Evolutionary conservation across 2,329 filamentous ascomycete genomes (phyloP).

Genomic region (Diaporthe citrichinensis): DNA sequence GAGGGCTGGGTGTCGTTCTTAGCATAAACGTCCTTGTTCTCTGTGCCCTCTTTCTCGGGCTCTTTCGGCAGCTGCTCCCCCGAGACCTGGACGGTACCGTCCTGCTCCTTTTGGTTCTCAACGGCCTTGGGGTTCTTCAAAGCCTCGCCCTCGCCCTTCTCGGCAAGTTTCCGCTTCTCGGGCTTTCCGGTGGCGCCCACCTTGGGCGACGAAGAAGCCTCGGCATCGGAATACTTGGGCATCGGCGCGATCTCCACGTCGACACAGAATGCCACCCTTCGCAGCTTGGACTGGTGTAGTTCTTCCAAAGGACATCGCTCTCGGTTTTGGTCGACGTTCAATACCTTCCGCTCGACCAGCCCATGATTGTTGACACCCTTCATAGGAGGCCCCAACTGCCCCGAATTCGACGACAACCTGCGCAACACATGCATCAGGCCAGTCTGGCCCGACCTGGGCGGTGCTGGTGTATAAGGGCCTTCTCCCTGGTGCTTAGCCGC

Average conservation of each 20-base stretch:
- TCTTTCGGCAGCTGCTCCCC: conserved; percentile 58
- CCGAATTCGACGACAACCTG: conserved; percentile 77
- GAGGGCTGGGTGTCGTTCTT: conserved; percentile 25
- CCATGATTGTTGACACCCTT: conserved; percentile 70
- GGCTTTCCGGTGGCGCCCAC: conserved; percentile 66
- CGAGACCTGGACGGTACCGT: conserved; percentile 58
- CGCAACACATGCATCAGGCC: conserved; percentile 88
- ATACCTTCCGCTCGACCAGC: conserved; percentile 81
- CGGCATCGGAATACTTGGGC: conserved; percentile 80
- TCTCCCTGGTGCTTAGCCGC: conserved; percentile 69
- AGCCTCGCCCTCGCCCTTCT: conserved; percentile 81
- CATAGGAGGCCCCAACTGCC: conserved; percentile 61
- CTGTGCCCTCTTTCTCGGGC: conserved; percentile 52
- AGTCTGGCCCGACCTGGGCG: conserved; percentile 76
- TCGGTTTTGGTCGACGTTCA: conserved; percentile 88
- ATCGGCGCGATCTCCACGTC: conserved; percentile 96
- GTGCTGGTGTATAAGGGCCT: conserved; percentile 80
- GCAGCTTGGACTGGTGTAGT: conserved; percentile 83
- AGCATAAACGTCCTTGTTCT: conserved; percentile 45
- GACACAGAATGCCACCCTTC: conserved; percentile 93
- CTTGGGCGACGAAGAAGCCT: conserved; percentile 56
- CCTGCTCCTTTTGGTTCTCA: conserved; percentile 68
- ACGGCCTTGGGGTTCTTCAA: conserved; percentile 75
- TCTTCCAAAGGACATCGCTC: conserved; percentile 85
- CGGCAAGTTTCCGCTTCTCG: conserved; percentile 74